Base-by-base conservation (phyloP, 2,329 filamentous ascomycete genomes). In the Fonsecaea multimorphosa region DNA sequence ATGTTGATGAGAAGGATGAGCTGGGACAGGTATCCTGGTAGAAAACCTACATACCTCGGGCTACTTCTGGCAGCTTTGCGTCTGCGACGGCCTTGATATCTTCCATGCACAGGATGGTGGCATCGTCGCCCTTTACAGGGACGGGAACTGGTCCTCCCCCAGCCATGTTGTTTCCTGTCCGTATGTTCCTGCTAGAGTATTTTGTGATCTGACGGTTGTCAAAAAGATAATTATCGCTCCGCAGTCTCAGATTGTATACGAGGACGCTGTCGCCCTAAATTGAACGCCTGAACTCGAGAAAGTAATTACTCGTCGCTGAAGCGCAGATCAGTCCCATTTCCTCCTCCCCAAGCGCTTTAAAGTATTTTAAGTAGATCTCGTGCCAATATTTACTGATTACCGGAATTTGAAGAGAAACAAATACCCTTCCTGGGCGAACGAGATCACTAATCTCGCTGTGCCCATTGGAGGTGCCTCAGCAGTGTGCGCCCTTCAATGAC, bases 21-120 rank as follows among this genome's bases (percentile, higher is more conserved):
- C 16, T 6, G 38, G 3, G 49, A 29, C 12, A 7, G 29, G 22
- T 12, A 24, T 31, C 3, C 29, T 31, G 29, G 29, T 31, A 31
- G 29, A 31, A 3, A 8, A 8, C 29, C 29, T 8, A 60, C 64
- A 27, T 63, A 67, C 65, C 65, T 67, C 65, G 61, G 16, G 61
- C 58, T 29, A 67, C 58, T 16, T 52, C 56, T 16, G 56, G 52
- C 31, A 67, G 61, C 34, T 61, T 67, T 22, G 38, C 38, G 44
- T 67, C 61, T n/a, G 65, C 65, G 1, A 59, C 36, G 29, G 63
- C 61, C 36, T 67, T 64, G 65, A 67, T 64, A 32, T 67, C 65
- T 40, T 67, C 65, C 29, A 67, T 61, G 44, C 65, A 67, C 11
- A 67, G 57, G 24, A 67, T 31, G 3, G 55, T 32, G 29, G 53